These are phyloP conservation scores for Knufia fluminis DNA, from an alignment of 2,329 filamentous ascomycete species.

Conservation along the genomic window DNA sequence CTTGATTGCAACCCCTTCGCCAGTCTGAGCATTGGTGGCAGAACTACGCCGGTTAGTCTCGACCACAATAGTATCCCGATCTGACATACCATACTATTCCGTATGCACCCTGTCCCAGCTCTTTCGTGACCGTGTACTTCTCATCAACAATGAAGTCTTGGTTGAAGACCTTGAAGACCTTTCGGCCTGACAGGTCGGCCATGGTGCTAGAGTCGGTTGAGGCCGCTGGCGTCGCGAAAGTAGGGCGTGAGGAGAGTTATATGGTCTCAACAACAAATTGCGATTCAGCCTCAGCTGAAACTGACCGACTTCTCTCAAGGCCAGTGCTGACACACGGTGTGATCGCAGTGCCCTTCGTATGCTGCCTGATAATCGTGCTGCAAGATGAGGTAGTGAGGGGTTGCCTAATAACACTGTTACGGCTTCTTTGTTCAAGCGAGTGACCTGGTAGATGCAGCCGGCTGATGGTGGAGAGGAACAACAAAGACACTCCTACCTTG, in stretches of 20 bases:
- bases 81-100: conserved; percentile 84
- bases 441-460: neutral
- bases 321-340: conserved; percentile 2
- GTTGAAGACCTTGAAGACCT: conserved; percentile 99
- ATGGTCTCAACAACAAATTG: neutral
- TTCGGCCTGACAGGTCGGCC: conserved; percentile 60
- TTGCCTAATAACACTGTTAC: neutral
- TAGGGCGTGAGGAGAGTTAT: neutral
- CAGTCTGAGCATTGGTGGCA: conserved; percentile 80
- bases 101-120: conserved; percentile 94
- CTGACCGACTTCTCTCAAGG: neutral
- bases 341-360: neutral
- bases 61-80: neutral
- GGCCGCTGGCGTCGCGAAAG: neutral
- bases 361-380: neutral
- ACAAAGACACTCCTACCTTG: neutral
- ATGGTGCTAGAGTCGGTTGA: conserved; percentile 32
- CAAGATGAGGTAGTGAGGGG: neutral
- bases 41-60: conserved; percentile 49
- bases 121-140: conserved; percentile 96
- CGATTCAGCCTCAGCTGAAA: conserved; percentile 2
- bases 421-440: conserved; percentile 6
- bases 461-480: neutral
- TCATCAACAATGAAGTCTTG: conserved; percentile 99
- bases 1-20: conserved; percentile 95